phyloP scores from a whole-genome alignment of 805 yeast species.

The Ogataea pini region DNA sequence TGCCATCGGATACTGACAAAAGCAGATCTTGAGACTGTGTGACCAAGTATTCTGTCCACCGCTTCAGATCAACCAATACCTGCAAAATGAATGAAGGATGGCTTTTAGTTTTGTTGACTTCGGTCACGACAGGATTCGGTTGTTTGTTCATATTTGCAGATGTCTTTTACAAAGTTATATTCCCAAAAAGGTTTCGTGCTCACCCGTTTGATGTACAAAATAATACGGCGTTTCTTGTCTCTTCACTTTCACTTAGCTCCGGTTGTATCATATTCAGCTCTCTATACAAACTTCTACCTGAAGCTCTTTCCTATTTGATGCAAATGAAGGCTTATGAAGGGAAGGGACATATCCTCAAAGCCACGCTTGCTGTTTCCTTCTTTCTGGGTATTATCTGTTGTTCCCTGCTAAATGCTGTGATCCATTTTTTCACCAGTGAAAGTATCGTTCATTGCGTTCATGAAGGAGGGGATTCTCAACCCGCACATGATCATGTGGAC shows the following conservation, averaged over 20 bases:
- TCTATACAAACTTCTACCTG: conserved; percentile 75
- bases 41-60: too few relatives aligned
- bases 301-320: conserved; percentile 49
- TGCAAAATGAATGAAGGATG: conserved; percentile 52
- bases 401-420: conserved; percentile 55
- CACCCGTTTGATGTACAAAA: conserved; percentile 55
- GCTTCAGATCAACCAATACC: too few relatives aligned
- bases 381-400: conserved; percentile 62
- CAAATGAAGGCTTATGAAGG: conserved; percentile 30
- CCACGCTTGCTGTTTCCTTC: conserved; percentile 43
- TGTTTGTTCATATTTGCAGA: conserved; percentile 66
- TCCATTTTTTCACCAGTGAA: conserved; percentile 77
- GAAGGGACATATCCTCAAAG: conserved; percentile 36
- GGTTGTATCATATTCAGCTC: conserved; percentile 86
- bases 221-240: conserved; percentile 66
- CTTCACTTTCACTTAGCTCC: conserved; percentile 72
- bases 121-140: conserved; percentile 72
- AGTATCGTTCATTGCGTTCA: conserved; percentile 87
- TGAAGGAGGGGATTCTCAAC: conserved; percentile 34
- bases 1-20: background rate
- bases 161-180: conserved; percentile 46
- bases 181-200: conserved; percentile 41
- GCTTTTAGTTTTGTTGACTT: conserved; percentile 63
- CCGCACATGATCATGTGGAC: background rate
- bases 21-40: too few relatives aligned